A percentile compares a stretch with the other conserved stretches of the same genome.
These are phyloP conservation scores for Craterostigma plantagineum DNA, from an alignment of 257 asterid genomes.

Conservation along the genomic window DNA sequence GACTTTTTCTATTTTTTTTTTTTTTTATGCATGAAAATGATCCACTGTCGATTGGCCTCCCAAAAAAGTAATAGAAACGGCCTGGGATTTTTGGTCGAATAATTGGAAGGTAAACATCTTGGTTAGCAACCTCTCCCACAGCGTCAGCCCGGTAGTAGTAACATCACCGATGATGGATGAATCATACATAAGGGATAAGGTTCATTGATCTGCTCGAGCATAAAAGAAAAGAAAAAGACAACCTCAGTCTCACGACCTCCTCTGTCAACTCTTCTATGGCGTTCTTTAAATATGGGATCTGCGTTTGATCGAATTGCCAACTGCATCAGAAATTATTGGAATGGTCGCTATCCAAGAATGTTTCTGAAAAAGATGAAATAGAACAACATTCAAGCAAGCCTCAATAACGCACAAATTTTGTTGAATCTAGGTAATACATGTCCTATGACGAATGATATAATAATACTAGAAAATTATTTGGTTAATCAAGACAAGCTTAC, in stretches of 20 bases:
- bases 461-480: no score
- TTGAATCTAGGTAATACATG: no score
- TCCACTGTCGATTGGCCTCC: constrained; percentile 79
- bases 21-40: neutral
- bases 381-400: no score
- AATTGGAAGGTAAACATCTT: constrained; percentile 61
- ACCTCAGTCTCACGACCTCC: constrained; percentile 53
- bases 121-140: constrained; percentile 58
- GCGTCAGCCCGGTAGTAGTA: constrained; percentile 29
- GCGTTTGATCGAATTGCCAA: constrained; percentile 43
- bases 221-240: constrained; percentile 6
- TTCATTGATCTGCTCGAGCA: neutral
- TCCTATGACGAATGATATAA: no score
- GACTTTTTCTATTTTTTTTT: no score
- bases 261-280: constrained; percentile 33
- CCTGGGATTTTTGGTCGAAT: constrained; percentile 68
- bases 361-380: no score
- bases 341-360: no score
- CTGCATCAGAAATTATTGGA: constrained; percentile 13
- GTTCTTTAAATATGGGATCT: constrained; percentile 43
- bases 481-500: constrained; percentile 18
- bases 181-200: no score
- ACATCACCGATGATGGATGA: no score
- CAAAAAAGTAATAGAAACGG: constrained; percentile 62
- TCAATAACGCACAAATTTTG: no score